phyloP scores from a whole-genome alignment of 1,284 basidiomycete species.

The Hypsizygus ulmarius region DNA sequence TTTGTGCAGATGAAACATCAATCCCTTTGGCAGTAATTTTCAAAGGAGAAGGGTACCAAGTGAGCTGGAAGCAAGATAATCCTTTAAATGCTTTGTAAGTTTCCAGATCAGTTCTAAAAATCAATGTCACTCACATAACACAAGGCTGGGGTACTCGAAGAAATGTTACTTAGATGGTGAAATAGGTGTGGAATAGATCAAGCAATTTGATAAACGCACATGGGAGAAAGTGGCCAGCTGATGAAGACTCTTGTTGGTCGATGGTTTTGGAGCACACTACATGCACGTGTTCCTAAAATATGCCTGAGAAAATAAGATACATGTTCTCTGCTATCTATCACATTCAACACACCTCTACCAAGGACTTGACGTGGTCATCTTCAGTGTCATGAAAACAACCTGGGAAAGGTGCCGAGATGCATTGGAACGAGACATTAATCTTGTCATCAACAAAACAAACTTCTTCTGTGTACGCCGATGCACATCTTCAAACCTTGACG shows the following conservation, averaged over 20 bases:
- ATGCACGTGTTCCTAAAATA: conserved; percentile 31
- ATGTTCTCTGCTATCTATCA: conserved; percentile 35
- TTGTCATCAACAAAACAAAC: conserved; percentile 17
- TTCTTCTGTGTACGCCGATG: conserved; percentile 27
- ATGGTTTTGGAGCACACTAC: conserved; percentile 41
- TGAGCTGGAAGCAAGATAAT: conserved; percentile 24
- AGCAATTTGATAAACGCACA: conserved; percentile 34
- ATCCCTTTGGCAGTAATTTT: conserved; percentile 27
- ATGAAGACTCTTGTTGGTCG: conserved; percentile 31
- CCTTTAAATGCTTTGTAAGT: conserved; percentile 24
- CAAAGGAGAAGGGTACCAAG: conserved; percentile 21
- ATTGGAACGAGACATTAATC: not conserved
- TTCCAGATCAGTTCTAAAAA: not conserved
- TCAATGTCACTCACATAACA: not conserved
- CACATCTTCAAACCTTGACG: conserved; percentile 28
- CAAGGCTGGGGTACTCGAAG: conserved; percentile 1
- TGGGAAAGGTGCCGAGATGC: not conserved
- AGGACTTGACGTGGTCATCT: conserved; percentile 40
- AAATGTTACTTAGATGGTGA: conserved; percentile 19
- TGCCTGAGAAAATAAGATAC: conserved; percentile 30
- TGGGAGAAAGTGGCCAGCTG: conserved; percentile 29
- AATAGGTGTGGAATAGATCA: conserved; percentile 30
- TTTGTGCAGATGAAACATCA: conserved; percentile 32
- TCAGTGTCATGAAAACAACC: conserved; percentile 23
- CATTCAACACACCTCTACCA: conserved; percentile 40